phyloP scores from a whole-genome alignment of 352 stramenopile genomes.

The Globisporangium okanoganense region DNA sequence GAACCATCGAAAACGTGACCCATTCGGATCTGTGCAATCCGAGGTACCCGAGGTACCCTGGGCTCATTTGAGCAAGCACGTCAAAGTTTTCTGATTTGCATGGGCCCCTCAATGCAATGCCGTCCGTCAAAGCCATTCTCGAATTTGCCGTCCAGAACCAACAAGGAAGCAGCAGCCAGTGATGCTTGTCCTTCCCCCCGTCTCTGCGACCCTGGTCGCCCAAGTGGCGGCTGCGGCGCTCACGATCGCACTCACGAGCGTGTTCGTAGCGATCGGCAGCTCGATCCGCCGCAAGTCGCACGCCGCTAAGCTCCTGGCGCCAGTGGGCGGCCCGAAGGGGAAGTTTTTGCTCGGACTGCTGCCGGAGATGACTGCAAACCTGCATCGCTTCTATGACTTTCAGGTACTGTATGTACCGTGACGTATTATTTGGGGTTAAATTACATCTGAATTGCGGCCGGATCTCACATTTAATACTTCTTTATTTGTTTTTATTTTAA shows the following conservation, averaged over 20 bases:
- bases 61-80: too few relatives aligned
- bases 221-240: not conserved
- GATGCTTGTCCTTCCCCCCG: not conserved
- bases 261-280: not conserved
- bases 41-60: too few relatives aligned
- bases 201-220: not conserved
- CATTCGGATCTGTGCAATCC: too few relatives aligned
- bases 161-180: too few relatives aligned
- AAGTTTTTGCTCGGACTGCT: slow-evolving; percentile 2
- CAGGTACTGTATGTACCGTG: too few relatives aligned
- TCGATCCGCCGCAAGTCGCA: slow-evolving; percentile 4
- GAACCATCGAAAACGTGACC: too few relatives aligned
- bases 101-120: too few relatives aligned
- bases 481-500: not conserved
- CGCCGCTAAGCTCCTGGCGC: slow-evolving; percentile 2
- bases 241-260: not conserved
- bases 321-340: slow-evolving; percentile 11
- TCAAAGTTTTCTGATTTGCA: too few relatives aligned
- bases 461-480: too few relatives aligned
- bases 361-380: slow-evolving; percentile 2
- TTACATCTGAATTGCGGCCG: too few relatives aligned
- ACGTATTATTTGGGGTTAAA: too few relatives aligned
- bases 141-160: not conserved
- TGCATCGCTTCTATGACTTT: slow-evolving; percentile 11
- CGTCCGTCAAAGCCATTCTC: too few relatives aligned